Evolutionary conservation across 306 rosid species (phyloP).

Genomic region (Gillenia trifoliata): DNA sequence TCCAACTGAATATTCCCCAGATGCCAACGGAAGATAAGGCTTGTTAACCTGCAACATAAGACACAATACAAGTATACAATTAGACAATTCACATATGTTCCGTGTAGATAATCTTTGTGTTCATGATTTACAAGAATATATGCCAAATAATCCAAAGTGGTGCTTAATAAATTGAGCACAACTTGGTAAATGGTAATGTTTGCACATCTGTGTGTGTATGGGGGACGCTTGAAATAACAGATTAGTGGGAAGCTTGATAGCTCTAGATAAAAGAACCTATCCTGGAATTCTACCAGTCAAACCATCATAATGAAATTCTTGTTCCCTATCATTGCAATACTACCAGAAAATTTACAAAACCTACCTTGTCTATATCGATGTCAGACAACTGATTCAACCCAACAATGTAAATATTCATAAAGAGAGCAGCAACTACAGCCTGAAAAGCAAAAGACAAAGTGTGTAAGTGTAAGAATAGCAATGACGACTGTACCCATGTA

Average conservation of each 20-base stretch:
- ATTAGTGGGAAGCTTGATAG: background rate
- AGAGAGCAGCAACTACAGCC: constrained; percentile 92
- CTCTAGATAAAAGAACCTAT: background rate
- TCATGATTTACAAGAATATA: background rate
- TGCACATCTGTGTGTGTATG: background rate
- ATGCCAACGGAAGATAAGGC: constrained; percentile 97
- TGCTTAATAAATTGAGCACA: background rate
- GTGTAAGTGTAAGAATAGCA: constrained; percentile 7
- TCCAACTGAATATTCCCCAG: constrained; percentile 83
- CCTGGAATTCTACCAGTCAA: background rate
- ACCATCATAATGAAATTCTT: background rate
- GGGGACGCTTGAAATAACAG: background rate
- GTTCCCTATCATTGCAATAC: constrained; percentile 3
- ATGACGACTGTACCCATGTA: background rate
- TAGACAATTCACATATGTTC: constrained; percentile 11
- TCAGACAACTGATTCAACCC: constrained; percentile 92
- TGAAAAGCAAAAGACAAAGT: constrained; percentile 35
- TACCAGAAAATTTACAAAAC: constrained; percentile 11
- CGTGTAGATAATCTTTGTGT: background rate
- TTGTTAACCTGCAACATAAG: constrained; percentile 74
- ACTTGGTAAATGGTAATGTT: background rate
- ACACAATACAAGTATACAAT: constrained; percentile 14
- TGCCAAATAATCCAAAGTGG: background rate
- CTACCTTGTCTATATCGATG: constrained; percentile 92
- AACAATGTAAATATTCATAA: constrained; percentile 87